phyloP scores from a whole-genome alignment of 257 asterid species.

The Striga asiatica region DNA sequence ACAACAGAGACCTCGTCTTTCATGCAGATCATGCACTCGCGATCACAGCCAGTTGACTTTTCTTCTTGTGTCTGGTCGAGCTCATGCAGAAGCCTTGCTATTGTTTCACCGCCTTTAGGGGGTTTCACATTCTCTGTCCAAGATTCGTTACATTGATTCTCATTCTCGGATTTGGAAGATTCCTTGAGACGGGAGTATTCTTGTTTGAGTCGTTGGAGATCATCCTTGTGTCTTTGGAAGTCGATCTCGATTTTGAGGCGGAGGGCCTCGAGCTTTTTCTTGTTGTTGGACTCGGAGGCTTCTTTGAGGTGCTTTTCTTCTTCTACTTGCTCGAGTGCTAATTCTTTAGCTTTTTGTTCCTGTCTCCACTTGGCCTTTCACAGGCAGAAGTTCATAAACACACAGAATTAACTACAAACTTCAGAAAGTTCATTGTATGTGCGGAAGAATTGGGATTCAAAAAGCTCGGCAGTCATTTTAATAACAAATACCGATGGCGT shows the following conservation, averaged over 20 bases:
- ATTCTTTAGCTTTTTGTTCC: conserved; percentile 65
- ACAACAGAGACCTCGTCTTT: conserved; percentile 86
- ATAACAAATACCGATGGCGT: too few relatives aligned
- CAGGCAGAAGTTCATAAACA: too few relatives aligned
- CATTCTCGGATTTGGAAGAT: conserved; percentile 36
- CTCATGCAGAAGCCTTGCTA: conserved; percentile 47
- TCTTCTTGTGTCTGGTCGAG: conserved; percentile 40
- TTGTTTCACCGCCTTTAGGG: conserved; percentile 40
- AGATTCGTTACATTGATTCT: conserved; percentile 26
- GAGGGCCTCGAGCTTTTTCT: conserved; percentile 70
- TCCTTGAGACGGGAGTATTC: conserved; percentile 67
- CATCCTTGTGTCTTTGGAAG: conserved; percentile 91
- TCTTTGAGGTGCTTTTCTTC: conserved; percentile 69
- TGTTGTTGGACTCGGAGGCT: conserved; percentile 60
- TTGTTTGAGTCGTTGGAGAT: conserved; percentile 73
- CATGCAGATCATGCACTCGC: conserved; percentile 72
- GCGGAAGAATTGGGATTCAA: too few relatives aligned
- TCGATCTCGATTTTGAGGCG: conserved; percentile 70
- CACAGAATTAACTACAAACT: conserved; percentile 16
- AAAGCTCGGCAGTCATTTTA: too few relatives aligned
- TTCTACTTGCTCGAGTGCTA: conserved; percentile 46
- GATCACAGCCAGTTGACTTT: conserved; percentile 36
- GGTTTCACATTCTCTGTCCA: conserved; percentile 33
- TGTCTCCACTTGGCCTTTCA: conserved; percentile 75
- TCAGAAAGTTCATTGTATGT: not conserved